Evolutionary conservation across 306 rosid genomes (phyloP).

Genomic region (Purshia tridentata): DNA sequence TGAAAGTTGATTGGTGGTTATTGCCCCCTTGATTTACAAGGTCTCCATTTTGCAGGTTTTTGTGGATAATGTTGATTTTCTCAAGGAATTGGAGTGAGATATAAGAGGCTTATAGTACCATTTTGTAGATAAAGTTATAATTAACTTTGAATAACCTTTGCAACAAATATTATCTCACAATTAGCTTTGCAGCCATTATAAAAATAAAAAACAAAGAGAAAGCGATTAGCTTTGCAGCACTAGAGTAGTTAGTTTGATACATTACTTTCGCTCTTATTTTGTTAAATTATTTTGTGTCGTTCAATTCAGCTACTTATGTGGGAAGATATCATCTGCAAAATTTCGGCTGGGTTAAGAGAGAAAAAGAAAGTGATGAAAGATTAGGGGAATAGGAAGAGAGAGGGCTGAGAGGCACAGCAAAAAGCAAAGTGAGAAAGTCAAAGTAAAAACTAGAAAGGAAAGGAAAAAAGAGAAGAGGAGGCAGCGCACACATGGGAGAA

Average conservation of each 20-base stretch:
- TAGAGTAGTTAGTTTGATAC: too few species aligned
- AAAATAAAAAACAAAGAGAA: too few species aligned
- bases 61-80: constrained; percentile 84
- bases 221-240: not conserved
- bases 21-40: not conserved
- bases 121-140: constrained; percentile 58
- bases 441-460: too few species aligned
- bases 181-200: constrained; percentile 23
- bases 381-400: too few species aligned
- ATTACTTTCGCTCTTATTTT: too few species aligned
- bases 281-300: not conserved
- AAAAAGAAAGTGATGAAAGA: too few species aligned
- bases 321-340: not conserved
- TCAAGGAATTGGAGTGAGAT: constrained; percentile 69
- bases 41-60: constrained; percentile 63
- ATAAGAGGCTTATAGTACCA: constrained; percentile 6
- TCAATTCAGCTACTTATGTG: not conserved
- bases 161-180: constrained; percentile 13
- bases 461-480: too few species aligned
- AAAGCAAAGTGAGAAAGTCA: too few species aligned
- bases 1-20: not conserved
- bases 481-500: too few species aligned
- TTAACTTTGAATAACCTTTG: constrained; percentile 26
- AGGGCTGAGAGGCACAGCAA: too few species aligned
- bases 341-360: too few species aligned